Conservation (phyloP, 805 yeast genomes). For the Wickerhamomyces chaumierensis region DNA sequence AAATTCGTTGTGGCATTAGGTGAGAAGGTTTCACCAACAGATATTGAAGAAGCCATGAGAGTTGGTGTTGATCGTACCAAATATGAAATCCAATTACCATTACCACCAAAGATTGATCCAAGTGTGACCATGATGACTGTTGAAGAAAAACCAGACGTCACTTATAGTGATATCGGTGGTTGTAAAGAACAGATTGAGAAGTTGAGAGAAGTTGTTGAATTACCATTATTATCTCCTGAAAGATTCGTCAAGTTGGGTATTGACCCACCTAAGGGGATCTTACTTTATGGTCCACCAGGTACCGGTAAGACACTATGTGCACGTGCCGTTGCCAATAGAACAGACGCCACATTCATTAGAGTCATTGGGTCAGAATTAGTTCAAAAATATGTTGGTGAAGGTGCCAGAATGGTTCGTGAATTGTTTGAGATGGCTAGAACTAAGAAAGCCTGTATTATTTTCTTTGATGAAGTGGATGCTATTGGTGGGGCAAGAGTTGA, state of each 20-base stretch:
- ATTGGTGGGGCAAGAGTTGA: slow-evolving; percentile 99
- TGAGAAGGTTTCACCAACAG: slow-evolving; percentile 95
- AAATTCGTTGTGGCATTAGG: slow-evolving; percentile 95
- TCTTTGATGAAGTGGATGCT: slow-evolving; percentile 97
- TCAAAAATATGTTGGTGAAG: slow-evolving; percentile 98
- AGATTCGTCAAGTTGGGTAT: slow-evolving; percentile 94
- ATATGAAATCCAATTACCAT: slow-evolving; percentile 92
- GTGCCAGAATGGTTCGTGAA: slow-evolving; percentile 99
- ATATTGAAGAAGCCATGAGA: slow-evolving; percentile 98
- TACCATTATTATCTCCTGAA: slow-evolving; percentile 90
- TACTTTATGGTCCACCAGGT: slow-evolving; percentile 97
- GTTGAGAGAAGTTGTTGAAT: slow-evolving; percentile 89
- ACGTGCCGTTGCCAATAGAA: slow-evolving; percentile 97
- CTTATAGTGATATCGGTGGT: slow-evolving; percentile 97
- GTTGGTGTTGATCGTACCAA: slow-evolving; percentile 98
- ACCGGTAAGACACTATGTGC: slow-evolving; percentile 98
- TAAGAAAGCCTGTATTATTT: slow-evolving; percentile 94
- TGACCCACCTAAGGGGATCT: slow-evolving; percentile 97
- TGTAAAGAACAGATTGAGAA: slow-evolving; percentile 97
- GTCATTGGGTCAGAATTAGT: slow-evolving; percentile 98
- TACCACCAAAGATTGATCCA: slow-evolving; percentile 97
- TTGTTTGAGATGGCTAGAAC: slow-evolving; percentile 98
- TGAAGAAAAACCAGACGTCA: slow-evolving; percentile 98
- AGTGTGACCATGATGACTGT: slow-evolving; percentile 99
- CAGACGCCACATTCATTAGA: slow-evolving; percentile 96